phyloP scores from a whole-genome alignment of 805 yeast species.

The Isabelozyma gotoi region DNA sequence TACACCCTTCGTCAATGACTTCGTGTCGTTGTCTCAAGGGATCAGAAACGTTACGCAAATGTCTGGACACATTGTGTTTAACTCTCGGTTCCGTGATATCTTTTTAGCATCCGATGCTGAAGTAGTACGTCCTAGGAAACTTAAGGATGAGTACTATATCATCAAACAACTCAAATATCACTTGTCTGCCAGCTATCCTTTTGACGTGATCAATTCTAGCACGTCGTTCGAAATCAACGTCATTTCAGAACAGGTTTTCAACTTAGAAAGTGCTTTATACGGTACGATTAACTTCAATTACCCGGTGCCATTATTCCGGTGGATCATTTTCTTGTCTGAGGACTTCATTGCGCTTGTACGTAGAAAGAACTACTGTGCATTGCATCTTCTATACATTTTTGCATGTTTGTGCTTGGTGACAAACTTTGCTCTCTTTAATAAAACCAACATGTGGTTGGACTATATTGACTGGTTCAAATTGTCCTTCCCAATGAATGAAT shows the following conservation, averaged over 20 bases:
- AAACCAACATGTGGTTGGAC: constrained; percentile 28
- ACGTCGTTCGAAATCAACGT: constrained; percentile 2
- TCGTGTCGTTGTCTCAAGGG: constrained; percentile 18
- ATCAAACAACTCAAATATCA: not conserved
- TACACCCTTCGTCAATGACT: constrained; percentile 14
- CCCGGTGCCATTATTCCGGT: constrained; percentile 32
- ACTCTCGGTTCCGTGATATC: constrained; percentile 1
- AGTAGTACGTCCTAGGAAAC: not conserved
- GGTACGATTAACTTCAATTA: constrained; percentile 13
- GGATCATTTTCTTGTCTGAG: constrained; percentile 17
- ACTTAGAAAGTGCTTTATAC: constrained; percentile 12
- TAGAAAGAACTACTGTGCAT: constrained; percentile 20
- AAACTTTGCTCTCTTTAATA: constrained; percentile 18
- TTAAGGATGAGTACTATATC: not conserved
- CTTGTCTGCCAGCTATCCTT: not conserved
- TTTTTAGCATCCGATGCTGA: not conserved
- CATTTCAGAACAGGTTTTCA: constrained; percentile 5
- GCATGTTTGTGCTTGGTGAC: constrained; percentile 16
- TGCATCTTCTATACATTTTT: constrained; percentile 22
- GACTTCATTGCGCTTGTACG: constrained; percentile 18
- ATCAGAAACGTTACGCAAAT: constrained; percentile 5
- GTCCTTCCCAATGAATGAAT: constrained; percentile 2
- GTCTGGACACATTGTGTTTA: constrained; percentile 1
- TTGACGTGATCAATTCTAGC: constrained; percentile 1
- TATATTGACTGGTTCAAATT: constrained; percentile 17